Conservation (phyloP, 2,329 filamentous ascomycete genomes). For the Chaetomiaceae sp. region DNA sequence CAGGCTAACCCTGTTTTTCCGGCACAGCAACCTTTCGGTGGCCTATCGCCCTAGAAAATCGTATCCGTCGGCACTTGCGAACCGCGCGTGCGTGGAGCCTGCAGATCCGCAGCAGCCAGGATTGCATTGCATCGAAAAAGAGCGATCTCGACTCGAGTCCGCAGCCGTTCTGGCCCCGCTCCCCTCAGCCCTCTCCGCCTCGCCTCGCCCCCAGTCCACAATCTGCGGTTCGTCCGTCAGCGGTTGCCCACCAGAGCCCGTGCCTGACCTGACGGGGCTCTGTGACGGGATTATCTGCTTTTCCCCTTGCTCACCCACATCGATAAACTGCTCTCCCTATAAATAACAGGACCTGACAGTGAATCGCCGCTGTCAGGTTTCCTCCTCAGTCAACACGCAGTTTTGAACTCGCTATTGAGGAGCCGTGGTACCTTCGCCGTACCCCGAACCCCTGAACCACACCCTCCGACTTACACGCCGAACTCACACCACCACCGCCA, state of each 20-base stretch:
- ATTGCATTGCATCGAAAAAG: constrained; percentile 17
- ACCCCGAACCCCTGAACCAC: constrained; percentile 19
- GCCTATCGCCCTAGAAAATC: not conserved
- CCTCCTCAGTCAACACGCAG: constrained; percentile 17
- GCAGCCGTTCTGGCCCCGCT: constrained; percentile 19
- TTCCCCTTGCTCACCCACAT: constrained; percentile 4
- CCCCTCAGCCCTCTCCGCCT: not conserved
- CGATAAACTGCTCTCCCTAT: constrained; percentile 2
- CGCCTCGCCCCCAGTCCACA: constrained; percentile 7
- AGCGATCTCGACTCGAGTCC: constrained; percentile 23
- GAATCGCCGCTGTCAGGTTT: constrained; percentile 14
- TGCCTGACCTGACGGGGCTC: not conserved
- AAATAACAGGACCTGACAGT: constrained; percentile 22
- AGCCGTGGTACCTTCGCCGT: constrained; percentile 28
- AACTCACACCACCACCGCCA: not conserved
- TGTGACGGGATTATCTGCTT: not conserved
- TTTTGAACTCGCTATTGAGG: constrained; percentile 34
- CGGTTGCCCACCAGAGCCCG: no score
- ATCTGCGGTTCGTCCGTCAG: constrained; percentile 1
- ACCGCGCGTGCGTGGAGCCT: constrained; percentile 9
- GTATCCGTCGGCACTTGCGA: constrained; percentile 10
- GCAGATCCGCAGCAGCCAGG: no score
- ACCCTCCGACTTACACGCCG: constrained; percentile 5
- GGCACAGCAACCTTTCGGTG: constrained; percentile 1
- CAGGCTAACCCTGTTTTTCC: constrained; percentile 1